Evolutionary conservation across 768 basidiomycete genomes (phyloP).

Genomic region (Xanthoconium purpureum): DNA sequence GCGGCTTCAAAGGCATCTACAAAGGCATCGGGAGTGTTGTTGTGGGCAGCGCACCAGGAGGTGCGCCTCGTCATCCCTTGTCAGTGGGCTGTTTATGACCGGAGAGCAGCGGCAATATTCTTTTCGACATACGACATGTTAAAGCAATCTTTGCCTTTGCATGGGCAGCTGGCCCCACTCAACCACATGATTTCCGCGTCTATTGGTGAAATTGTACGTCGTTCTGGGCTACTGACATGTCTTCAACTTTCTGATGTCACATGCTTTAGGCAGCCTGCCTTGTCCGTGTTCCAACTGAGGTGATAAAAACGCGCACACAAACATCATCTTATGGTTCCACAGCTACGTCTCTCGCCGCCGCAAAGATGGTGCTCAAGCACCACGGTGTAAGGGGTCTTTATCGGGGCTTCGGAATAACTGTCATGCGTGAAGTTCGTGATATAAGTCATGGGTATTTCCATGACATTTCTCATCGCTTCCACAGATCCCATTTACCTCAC

Average conservation of each 20-base stretch:
- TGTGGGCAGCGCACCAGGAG: slow-evolving; percentile 93
- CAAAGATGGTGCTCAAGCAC: slow-evolving; percentile 50
- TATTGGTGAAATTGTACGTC: slow-evolving; percentile 52
- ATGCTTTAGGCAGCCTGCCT: slow-evolving; percentile 73
- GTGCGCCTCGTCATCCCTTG: slow-evolving; percentile 41
- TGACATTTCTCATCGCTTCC: slow-evolving; percentile 4
- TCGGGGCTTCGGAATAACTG: slow-evolving; percentile 79
- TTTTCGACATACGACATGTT: slow-evolving; percentile 92
- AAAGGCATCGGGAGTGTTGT: slow-evolving; percentile 92
- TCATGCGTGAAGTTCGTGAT: slow-evolving; percentile 58
- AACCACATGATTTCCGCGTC: slow-evolving; percentile 62
- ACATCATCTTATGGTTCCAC: slow-evolving; percentile 70
- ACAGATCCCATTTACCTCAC: slow-evolving; percentile 93
- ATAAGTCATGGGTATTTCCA: neutral
- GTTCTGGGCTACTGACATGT: slow-evolving; percentile 6
- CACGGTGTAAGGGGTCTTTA: slow-evolving; percentile 82
- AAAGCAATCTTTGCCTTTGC: slow-evolving; percentile 69
- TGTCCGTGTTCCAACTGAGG: slow-evolving; percentile 92
- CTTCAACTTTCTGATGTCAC: slow-evolving; percentile 7
- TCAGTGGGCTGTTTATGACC: neutral
- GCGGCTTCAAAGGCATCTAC: slow-evolving; percentile 89
- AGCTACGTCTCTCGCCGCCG: slow-evolving; percentile 61
- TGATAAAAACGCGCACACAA: slow-evolving; percentile 92
- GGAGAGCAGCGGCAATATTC: slow-evolving; percentile 77
- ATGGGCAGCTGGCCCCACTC: slow-evolving; percentile 60